Percentiles rank a stretch among this genome's conserved stretches.
phyloP scores from a whole-genome alignment of 2,329 filamentous ascomycete genomes.

The Pleomassaria siparia region DNA sequence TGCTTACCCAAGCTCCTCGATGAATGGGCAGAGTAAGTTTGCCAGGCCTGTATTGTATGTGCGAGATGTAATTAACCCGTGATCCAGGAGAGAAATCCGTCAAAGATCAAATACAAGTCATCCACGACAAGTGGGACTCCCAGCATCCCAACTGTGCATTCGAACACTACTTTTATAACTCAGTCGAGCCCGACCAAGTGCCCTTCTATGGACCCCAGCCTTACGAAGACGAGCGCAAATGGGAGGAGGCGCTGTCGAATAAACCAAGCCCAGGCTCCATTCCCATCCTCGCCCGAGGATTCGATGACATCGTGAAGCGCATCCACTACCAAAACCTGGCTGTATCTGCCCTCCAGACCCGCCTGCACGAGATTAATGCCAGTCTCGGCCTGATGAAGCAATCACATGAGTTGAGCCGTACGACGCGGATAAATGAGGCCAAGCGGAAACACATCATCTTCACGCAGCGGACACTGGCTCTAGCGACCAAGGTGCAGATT shows the following conservation, averaged over 20 bases:
- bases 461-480: conserved; percentile 69
- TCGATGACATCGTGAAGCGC: conserved; percentile 69
- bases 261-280: conserved; percentile 77
- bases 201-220: conserved; percentile 73
- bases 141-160: conserved; percentile 69
- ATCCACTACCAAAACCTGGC: conserved; percentile 71
- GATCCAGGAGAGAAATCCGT: conserved; percentile 68
- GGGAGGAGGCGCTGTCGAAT: conserved; percentile 80
- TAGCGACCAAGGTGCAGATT: conserved; percentile 79
- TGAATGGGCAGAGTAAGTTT: conserved; percentile 33
- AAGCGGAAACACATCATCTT: conserved; percentile 72
- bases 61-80: conserved; percentile 13
- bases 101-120: conserved; percentile 69
- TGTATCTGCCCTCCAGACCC: conserved; percentile 68
- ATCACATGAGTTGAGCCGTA: conserved; percentile 74
- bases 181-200: conserved; percentile 72
- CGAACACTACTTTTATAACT: conserved; percentile 86
- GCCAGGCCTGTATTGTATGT: neutral
- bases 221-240: conserved; percentile 73
- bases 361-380: conserved; percentile 78
- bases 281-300: conserved; percentile 74
- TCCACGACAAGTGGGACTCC: conserved; percentile 75
- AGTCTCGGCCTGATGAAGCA: conserved; percentile 71
- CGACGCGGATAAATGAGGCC: conserved; percentile 72
- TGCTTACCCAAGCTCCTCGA: conserved; percentile 27